Percentiles rank a stretch among this genome's conserved stretches.
phyloP scores from a whole-genome alignment of 169 alveolate species.

The Amoebophrya sp. region DNA sequence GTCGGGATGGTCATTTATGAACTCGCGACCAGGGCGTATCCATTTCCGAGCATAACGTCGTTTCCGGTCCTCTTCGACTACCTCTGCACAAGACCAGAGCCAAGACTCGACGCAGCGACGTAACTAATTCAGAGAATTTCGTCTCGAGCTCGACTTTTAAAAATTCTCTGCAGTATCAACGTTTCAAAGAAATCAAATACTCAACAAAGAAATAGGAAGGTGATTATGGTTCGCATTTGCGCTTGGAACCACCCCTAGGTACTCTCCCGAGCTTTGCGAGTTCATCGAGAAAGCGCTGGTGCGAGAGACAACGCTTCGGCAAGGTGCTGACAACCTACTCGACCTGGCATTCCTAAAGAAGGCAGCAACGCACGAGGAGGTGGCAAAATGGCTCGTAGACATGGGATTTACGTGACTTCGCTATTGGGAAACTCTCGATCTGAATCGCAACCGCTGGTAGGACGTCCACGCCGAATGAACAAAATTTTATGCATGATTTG shows the following conservation, averaged over 20 bases:
- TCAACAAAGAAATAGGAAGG: too few species aligned
- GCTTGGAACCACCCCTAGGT: conserved; percentile 3
- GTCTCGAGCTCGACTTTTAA: neutral
- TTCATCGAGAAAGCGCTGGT: neutral
- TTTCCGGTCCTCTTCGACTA: conserved; percentile 12
- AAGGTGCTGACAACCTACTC: neutral
- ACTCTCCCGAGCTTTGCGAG: conserved; percentile 6
- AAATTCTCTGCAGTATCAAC: neutral
- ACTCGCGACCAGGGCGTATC: conserved; percentile 48
- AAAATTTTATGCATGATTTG: too few species aligned
- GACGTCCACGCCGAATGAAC: too few species aligned
- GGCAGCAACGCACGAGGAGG: neutral
- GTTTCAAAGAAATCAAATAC: too few species aligned
- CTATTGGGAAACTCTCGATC: too few species aligned
- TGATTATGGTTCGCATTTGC: too few species aligned
- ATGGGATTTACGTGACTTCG: neutral
- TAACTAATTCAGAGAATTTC: neutral
- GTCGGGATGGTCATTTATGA: conserved; percentile 50
- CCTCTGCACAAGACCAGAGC: neutral
- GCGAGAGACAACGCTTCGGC: neutral
- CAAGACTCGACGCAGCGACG: neutral
- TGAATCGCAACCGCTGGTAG: too few species aligned
- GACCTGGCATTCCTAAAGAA: neutral
- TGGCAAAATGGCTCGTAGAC: neutral
- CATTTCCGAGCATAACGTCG: conserved; percentile 33